Conservation (phyloP, 345 rosid species). For the Linum lewisii region DNA sequence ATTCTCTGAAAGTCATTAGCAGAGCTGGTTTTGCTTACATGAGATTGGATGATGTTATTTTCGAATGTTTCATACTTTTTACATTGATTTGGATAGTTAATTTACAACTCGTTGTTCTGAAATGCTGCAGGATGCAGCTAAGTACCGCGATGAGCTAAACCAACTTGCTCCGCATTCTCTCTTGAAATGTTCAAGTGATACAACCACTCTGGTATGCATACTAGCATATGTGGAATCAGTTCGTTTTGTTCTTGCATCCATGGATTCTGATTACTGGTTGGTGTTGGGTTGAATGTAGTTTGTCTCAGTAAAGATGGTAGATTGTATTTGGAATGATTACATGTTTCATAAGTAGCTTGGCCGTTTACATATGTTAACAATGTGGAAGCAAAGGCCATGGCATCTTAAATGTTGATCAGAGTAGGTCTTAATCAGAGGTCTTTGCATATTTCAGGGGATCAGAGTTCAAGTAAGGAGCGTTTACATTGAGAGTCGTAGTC, state of each 20-base stretch:
- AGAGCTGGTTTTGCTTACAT: not conserved
- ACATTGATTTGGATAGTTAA: not conserved
- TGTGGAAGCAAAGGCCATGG: not conserved
- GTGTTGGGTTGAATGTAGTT: too few species aligned
- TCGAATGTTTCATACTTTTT: not conserved
- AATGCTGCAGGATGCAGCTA: slow-evolving; percentile 50
- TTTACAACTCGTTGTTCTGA: not conserved
- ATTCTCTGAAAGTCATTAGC: too few species aligned
- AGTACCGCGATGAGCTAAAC: slow-evolving; percentile 39
- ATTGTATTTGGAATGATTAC: too few species aligned
- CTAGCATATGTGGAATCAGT: too few species aligned
- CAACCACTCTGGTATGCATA: slow-evolving; percentile 55
- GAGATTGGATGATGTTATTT: not conserved
- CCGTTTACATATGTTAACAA: not conserved
- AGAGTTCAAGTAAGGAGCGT: slow-evolving; percentile 66
- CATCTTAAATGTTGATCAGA: not conserved
- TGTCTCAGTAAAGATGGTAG: too few species aligned
- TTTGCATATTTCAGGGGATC: slow-evolving; percentile 43
- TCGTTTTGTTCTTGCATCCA: too few species aligned
- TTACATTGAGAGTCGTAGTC: slow-evolving; percentile 56
- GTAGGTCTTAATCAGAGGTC: too few species aligned
- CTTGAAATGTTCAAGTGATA: slow-evolving; percentile 58
- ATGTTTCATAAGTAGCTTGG: too few species aligned
- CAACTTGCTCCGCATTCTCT: slow-evolving; percentile 56
- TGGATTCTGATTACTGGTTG: too few species aligned